Evolutionary conservation across 129 eudicot genomes (phyloP), one percentile per base, ranked within the genome.

Genomic region (Tanacetum coccineum): DNA sequence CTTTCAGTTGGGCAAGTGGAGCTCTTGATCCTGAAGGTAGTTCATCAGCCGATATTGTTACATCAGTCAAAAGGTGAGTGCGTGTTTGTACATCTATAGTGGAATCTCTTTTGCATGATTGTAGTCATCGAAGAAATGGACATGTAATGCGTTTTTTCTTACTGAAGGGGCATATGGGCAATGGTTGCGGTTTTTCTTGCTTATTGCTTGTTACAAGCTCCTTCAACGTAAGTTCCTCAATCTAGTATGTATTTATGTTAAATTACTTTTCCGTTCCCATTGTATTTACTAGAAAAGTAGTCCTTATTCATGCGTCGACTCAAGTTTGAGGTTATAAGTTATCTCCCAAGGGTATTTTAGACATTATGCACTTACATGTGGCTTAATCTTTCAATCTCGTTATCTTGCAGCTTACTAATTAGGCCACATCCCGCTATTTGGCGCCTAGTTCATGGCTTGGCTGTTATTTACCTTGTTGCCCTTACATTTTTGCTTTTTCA

Each of bases 351-450:
- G 42, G 69, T 13, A 30, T 36, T 45, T 44, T 45, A 48, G 67
- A 1, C 67, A 59, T 70, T 59, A 45, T 70, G 30, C 22, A 26
- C 26, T 11, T 63, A 30, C 70, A 13, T 62, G 18, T 53, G 52
- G 14, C 44, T 9, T 50, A 30, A 30, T 75, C 67, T 17, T 68
- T 59, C 30, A 20, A 60, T 49, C 47, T 9, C 46, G 13, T 73
- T 36, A 28, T 74, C 57, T 64, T 82, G 50, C 95, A 92, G 99
- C 78, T 83, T 94, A 60, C 88, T 94, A 21, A 89, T 87, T 68
- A 78, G 99, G 77, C 99, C 99, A 62, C 99, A 94, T 79, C 99
- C 99, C 53, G 99, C 99, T 54, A 77, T 94, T 73, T 94, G 99
- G 99, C 97, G 99, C 32, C 81, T 94, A 15, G 99, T 94, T 81